Percentiles rank a stretch among this genome's conserved stretches.
Evolutionary conservation across 768 basidiomycete species (phyloP).

Genomic region (Termitomyces sp.): DNA sequence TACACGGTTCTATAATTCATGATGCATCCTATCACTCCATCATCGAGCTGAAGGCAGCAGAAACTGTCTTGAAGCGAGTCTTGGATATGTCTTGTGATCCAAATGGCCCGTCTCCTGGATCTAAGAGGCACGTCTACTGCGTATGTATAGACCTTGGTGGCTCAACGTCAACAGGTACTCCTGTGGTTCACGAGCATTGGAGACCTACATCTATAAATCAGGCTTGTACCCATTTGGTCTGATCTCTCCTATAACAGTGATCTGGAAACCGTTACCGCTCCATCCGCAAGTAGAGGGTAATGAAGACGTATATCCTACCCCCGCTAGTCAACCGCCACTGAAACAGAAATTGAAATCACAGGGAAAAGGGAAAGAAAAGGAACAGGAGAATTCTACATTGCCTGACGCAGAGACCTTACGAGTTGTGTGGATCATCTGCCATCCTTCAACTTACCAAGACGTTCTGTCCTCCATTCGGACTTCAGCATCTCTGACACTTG

Average conservation of each 20-base stretch:
- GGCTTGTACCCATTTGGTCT: conserved; percentile 63
- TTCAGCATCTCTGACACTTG: conserved; percentile 47
- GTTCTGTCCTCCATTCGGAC: conserved; percentile 47
- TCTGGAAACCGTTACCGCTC: conserved; percentile 56
- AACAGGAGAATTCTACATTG: conserved; percentile 22
- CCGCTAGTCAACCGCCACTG: conserved; percentile 2
- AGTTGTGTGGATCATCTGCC: conserved; percentile 70
- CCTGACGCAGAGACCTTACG: conserved; percentile 24
- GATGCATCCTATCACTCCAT: conserved; percentile 84
- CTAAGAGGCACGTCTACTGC: conserved; percentile 45
- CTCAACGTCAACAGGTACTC: conserved; percentile 42
- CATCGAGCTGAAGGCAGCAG: conserved; percentile 68
- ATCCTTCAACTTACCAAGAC: conserved; percentile 66
- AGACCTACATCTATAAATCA: conserved; percentile 63
- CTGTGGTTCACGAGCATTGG: conserved; percentile 59
- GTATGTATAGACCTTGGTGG: background rate
- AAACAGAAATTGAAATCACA: conserved; percentile 22
- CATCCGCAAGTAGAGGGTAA: background rate
- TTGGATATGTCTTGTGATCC: conserved; percentile 61
- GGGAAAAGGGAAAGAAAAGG: conserved; percentile 24
- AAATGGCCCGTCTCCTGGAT: conserved; percentile 53
- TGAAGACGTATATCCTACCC: conserved; percentile 1
- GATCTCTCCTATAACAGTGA: conserved; percentile 63
- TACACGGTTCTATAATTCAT: conserved; percentile 82
- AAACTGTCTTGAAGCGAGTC: conserved; percentile 44